These are phyloP conservation scores for Musa balbisiana DNA, from an alignment of 202 grass and related monocot genomes.

Conservation along the genomic window DNA sequence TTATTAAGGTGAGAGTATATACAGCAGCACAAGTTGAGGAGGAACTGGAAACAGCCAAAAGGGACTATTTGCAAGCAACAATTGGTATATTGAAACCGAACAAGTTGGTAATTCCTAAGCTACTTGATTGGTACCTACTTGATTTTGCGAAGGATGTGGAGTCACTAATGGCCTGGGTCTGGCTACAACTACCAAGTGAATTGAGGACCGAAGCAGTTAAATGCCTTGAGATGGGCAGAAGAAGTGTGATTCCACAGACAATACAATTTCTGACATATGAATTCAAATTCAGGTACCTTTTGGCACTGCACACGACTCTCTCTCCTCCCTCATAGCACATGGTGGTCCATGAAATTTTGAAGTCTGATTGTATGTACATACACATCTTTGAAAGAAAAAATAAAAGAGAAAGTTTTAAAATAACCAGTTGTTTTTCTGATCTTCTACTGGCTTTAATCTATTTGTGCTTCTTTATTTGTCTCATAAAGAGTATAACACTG, in stretches of 20 bases:
- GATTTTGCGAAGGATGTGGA: slow-evolving; percentile 96
- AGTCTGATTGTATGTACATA: slow-evolving; percentile 2
- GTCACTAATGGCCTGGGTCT: slow-evolving; percentile 94
- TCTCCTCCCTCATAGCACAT: background rate
- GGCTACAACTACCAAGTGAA: slow-evolving; percentile 66
- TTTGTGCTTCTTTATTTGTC: background rate
- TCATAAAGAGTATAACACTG: too few relatives aligned
- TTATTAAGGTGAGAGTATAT: slow-evolving; percentile 75
- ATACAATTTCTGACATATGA: slow-evolving; percentile 67
- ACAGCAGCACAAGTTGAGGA: slow-evolving; percentile 61
- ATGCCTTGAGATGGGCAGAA: slow-evolving; percentile 38
- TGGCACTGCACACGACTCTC: slow-evolving; percentile 29
- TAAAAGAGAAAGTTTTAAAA: background rate
- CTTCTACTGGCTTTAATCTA: background rate
- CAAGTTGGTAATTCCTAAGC: slow-evolving; percentile 69
- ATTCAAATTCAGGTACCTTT: slow-evolving; percentile 91
- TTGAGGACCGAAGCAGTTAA: slow-evolving; percentile 43
- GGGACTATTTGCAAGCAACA: slow-evolving; percentile 70
- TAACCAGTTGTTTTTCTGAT: background rate
- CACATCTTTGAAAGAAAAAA: background rate
- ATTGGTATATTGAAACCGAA: slow-evolving; percentile 51
- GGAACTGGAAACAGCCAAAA: slow-evolving; percentile 75
- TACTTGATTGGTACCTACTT: slow-evolving; percentile 79
- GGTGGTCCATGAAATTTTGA: background rate
- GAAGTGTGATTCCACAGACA: slow-evolving; percentile 12